Conservation (phyloP, 1,139 yeast genomes). For the Geotrichum fermentans region DNA sequence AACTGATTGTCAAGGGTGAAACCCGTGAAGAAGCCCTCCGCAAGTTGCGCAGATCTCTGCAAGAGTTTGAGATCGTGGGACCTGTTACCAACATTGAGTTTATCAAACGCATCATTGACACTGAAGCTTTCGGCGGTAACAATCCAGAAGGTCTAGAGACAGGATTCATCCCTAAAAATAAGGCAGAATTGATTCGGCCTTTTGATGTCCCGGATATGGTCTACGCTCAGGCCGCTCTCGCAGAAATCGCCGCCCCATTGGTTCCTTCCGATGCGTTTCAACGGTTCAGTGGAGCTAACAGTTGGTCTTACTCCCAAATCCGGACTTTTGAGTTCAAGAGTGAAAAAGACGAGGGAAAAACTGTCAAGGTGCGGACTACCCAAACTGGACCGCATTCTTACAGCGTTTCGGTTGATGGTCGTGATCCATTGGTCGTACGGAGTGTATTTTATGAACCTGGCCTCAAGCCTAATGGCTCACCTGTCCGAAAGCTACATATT, state of each 20-base stretch:
- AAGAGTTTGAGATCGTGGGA: conserved; percentile 36
- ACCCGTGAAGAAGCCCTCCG: conserved; percentile 34
- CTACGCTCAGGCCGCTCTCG: conserved; percentile 36
- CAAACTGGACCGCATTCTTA: conserved; percentile 21
- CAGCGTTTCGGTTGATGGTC: conserved; percentile 16
- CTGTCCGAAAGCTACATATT: conserved; percentile 25
- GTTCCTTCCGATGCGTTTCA: conserved; percentile 13
- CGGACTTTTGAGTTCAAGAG: conserved; percentile 18
- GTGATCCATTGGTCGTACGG: conserved; percentile 12
- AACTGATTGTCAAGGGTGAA: conserved; percentile 35
- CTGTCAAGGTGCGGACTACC: conserved; percentile 11
- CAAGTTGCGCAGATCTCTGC: conserved; percentile 33
- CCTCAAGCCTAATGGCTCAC: conserved; percentile 1
- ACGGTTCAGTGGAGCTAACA: conserved; percentile 15
- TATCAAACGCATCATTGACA: conserved; percentile 31
- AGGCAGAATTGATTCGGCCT: conserved; percentile 26
- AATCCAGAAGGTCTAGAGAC: conserved; percentile 35
- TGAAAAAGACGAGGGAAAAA: conserved; percentile 9
- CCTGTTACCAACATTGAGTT: conserved; percentile 38
- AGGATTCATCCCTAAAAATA: conserved; percentile 35
- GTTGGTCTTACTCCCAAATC: conserved; percentile 19
- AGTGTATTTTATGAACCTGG: conserved; percentile 13
- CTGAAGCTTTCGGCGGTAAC: conserved; percentile 32
- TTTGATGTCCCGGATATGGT: conserved; percentile 27
- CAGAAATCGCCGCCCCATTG: conserved; percentile 18